These are phyloP conservation scores for Barnettozyma botsteinii DNA, from an alignment of 805 yeast genomes.

Conservation along the genomic window DNA sequence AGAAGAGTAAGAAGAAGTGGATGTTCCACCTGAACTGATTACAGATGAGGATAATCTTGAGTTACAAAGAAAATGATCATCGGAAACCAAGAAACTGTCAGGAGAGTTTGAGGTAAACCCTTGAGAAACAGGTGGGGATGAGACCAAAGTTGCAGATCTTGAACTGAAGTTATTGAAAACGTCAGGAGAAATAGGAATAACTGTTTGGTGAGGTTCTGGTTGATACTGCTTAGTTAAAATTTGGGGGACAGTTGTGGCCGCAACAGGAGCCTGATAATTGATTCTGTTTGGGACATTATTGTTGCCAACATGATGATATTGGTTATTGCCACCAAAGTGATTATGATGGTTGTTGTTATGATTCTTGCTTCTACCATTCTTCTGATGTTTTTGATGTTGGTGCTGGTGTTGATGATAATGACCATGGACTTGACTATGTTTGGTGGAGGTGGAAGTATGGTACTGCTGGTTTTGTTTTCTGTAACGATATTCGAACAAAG, in stretches of 20 bases:
- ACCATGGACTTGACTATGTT: constrained; percentile 1
- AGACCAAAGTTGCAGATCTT: constrained; percentile 1
- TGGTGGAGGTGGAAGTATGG: constrained; percentile 1
- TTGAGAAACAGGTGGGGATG: constrained; percentile 6
- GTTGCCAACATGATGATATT: neutral
- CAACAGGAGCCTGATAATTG: neutral
- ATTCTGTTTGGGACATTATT: neutral
- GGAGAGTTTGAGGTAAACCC: constrained; percentile 12
- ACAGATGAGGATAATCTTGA: constrained; percentile 20
- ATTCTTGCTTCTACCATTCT: neutral
- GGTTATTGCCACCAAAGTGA: neutral
- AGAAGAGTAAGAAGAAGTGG: constrained; percentile 12
- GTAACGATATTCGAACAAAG: constrained; percentile 22
- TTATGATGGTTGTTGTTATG: neutral
- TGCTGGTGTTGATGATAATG: neutral
- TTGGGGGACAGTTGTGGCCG: neutral
- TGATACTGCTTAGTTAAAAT: neutral
- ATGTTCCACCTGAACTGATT: constrained; percentile 20
- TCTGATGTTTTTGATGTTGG: constrained; percentile 2
- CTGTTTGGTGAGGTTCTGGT: neutral
- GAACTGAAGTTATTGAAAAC: neutral
- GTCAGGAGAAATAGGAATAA: neutral
- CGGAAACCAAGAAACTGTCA: constrained; percentile 13
- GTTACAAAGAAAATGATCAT: constrained; percentile 11
- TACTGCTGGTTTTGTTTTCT: constrained; percentile 17